Conservation (phyloP, 176 grass and related monocot genomes). For the Carex littledalei region DNA sequence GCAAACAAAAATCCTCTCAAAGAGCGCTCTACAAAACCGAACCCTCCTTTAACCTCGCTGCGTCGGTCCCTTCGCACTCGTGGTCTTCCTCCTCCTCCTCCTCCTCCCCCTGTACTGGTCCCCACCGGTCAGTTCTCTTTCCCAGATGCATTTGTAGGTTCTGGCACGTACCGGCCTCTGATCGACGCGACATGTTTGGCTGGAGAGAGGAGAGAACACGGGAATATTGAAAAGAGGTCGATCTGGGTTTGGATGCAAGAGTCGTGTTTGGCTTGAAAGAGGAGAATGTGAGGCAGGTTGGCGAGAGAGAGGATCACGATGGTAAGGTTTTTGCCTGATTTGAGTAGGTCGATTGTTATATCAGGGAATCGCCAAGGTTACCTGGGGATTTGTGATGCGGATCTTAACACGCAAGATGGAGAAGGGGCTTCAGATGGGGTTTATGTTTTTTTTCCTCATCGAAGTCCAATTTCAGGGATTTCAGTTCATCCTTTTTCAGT, state of each 20-base stretch:
- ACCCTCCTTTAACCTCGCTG: neutral
- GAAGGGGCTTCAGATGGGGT: constrained; percentile 28
- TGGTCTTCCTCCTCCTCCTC: constrained; percentile 26
- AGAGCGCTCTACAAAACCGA: neutral
- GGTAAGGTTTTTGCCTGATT: constrained; percentile 48
- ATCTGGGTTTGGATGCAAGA: constrained; percentile 13
- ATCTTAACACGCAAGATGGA: constrained; percentile 24
- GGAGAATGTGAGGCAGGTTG: constrained; percentile 41
- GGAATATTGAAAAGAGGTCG: neutral
- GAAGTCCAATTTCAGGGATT: constrained; percentile 41
- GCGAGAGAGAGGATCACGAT: constrained; percentile 39
- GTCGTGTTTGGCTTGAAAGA: constrained; percentile 38
- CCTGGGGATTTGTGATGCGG: constrained; percentile 73
- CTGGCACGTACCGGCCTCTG: neutral
- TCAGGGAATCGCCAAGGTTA: constrained; percentile 49
- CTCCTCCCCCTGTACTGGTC: neutral
- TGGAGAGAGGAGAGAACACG: neutral
- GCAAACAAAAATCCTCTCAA: constrained; percentile 1
- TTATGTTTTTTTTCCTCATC: constrained; percentile 60
- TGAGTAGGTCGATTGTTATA: constrained; percentile 39
- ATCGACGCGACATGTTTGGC: neutral
- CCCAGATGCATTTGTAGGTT: constrained; percentile 2
- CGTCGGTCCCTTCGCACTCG: constrained; percentile 66
- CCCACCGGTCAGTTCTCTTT: constrained; percentile 28
- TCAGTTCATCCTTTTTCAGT: constrained; percentile 34